Percentiles rank a stretch among this genome's conserved stretches.
Evolutionary conservation across 352 stramenopile genomes (phyloP).

Genomic region (Thalassiosira delicatula): DNA sequence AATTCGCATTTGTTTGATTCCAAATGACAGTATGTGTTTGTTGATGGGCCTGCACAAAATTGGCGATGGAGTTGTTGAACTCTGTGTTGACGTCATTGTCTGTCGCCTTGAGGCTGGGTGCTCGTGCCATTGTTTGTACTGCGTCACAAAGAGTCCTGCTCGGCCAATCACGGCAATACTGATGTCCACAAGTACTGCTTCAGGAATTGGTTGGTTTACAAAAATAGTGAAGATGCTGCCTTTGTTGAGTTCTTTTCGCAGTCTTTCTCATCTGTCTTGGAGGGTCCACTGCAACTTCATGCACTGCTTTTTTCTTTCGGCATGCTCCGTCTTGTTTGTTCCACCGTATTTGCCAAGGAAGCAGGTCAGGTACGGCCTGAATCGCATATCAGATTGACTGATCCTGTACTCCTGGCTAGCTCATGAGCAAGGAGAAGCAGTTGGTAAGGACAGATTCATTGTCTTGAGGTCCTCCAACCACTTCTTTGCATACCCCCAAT

Average conservation of each 20-base stretch:
- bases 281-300: not conserved
- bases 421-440: not conserved
- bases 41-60: not conserved
- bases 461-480: not conserved
- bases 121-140: not conserved
- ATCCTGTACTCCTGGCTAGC: not conserved
- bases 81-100: not conserved
- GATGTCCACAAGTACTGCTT: too few relatives aligned
- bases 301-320: not conserved
- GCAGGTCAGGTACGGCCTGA: not conserved
- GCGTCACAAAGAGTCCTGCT: not conserved
- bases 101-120: too few relatives aligned
- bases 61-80: not conserved
- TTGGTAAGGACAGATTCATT: not conserved
- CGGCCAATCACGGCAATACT: too few relatives aligned
- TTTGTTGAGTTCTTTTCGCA: too few relatives aligned
- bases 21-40: not conserved
- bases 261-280: not conserved
- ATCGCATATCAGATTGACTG: not conserved
- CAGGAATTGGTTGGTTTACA: too few relatives aligned
- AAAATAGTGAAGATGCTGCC: too few relatives aligned
- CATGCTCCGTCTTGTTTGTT: not conserved
- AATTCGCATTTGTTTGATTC: too few relatives aligned
- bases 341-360: not conserved
- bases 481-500: not conserved